These are phyloP conservation scores for Gossypium turneri DNA, from an alignment of 345 rosid species.

Conservation along the genomic window DNA sequence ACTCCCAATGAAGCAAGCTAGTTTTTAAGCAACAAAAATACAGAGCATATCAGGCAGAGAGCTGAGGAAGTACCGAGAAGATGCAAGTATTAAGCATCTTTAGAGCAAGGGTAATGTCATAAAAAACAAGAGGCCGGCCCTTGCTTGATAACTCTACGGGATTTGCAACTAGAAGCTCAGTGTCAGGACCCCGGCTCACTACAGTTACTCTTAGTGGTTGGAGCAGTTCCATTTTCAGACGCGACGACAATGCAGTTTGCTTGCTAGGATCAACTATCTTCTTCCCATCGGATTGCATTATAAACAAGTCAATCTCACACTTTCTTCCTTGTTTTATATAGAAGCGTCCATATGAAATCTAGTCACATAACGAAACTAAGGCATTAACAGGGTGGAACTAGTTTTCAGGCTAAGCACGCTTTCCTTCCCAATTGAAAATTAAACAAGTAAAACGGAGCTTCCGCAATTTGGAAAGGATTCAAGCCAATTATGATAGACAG, in stretches of 20 bases:
- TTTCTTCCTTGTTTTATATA: conserved; percentile 44
- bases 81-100: conserved; percentile 69
- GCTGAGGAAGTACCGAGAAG: conserved; percentile 55
- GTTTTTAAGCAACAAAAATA: neutral
- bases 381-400: neutral
- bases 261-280: conserved; percentile 82
- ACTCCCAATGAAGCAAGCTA: neutral
- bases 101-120: conserved; percentile 82
- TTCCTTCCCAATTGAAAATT: neutral
- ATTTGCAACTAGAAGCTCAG: conserved; percentile 82
- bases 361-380: conserved; percentile 12
- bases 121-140: conserved; percentile 91
- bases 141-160: conserved; percentile 92
- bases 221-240: conserved; percentile 59
- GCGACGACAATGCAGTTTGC: conserved; percentile 58
- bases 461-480: neutral
- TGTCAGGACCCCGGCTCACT: conserved; percentile 85
- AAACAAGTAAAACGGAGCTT: neutral
- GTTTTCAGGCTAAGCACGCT: neutral
- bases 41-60: conserved; percentile 3
- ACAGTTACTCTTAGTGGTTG: conserved; percentile 83
- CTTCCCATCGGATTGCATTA: conserved; percentile 77
- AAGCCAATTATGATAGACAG: neutral
- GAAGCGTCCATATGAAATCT: conserved; percentile 95
- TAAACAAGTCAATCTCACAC: conserved; percentile 87